phyloP scores from a whole-genome alignment of 768 basidiomycete genomes.

The Lentinula raphanica region DNA sequence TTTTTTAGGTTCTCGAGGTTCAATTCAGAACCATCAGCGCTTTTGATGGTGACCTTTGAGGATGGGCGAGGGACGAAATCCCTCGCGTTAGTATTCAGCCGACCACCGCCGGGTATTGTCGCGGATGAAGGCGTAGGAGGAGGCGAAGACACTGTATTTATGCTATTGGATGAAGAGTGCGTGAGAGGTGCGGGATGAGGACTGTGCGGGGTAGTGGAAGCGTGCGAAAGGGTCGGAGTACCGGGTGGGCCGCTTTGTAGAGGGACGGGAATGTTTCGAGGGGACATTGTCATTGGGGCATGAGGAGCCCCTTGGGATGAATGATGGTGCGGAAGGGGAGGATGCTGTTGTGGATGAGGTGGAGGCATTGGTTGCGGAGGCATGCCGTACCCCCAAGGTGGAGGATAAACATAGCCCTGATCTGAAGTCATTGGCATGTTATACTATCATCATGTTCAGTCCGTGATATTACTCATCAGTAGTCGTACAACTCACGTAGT shows the following conservation, averaged over 20 bases:
- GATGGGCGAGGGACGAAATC: conserved; percentile 58
- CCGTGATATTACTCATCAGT: conserved; percentile 7
- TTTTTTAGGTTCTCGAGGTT: conserved; percentile 51
- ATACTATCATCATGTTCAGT: not conserved
- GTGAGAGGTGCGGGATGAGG: conserved; percentile 44
- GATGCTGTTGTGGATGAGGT: conserved; percentile 29
- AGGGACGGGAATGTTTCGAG: conserved; percentile 50
- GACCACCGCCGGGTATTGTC: conserved; percentile 32
- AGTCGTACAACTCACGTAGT: conserved; percentile 49
- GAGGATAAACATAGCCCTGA: conserved; percentile 38
- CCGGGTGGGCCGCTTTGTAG: conserved; percentile 45
- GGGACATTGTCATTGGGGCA: conserved; percentile 59
- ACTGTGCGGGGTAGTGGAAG: conserved; percentile 44
- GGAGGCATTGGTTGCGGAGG: conserved; percentile 27
- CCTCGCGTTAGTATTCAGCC: conserved; percentile 59
- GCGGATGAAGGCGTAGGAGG: conserved; percentile 62
- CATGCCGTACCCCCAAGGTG: conserved; percentile 24
- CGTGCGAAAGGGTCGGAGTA: conserved; percentile 64
- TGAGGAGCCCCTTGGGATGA: conserved; percentile 46
- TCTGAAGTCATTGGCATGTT: conserved; percentile 20
- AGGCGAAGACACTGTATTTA: conserved; percentile 52
- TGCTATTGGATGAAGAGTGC: conserved; percentile 40
- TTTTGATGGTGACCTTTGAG: conserved; percentile 55
- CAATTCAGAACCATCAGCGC: conserved; percentile 57
- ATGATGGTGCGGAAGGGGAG: conserved; percentile 39